Base-by-base conservation (phyloP, 2,329 filamentous ascomycete genomes). In the Beauveria sp. region DNA sequence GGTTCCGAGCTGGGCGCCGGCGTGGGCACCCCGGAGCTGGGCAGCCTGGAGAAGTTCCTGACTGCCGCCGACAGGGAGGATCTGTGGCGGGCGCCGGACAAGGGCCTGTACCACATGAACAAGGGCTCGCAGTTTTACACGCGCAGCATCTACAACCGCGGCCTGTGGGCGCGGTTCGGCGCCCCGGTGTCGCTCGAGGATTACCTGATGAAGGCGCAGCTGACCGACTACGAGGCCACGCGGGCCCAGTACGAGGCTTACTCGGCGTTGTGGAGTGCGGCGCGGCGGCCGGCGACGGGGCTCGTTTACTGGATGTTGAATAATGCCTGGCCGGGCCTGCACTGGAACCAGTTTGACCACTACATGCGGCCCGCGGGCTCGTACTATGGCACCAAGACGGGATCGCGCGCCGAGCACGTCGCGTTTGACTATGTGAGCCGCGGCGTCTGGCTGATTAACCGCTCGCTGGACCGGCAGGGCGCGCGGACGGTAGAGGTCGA, bases 231-330 rank as follows among this genome's bases (percentile, higher is more conserved):
- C 65, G 85, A 88, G 70, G 84, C 84, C 1, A 86, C 81, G 1
- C 75, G 84, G 2, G 75, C 83, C 0, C 74, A 86, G 64, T 84
- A 83, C 60, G 85, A 88, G 67, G 83, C 73, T 0, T 87, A 80
- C 66, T 73, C 78, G 0, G 73, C 79, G 2, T 72, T 76, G 0
- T 85, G 83, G 77, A 80, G 68, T 63, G 75, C 74, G 1, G 68
- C 72, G 1, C 73, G 80, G 5, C 80, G 80, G 3, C 80, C 83
- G 0, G 83, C 84, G 0, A 87, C 84, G 0, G 85, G 85, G 0
- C 54, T 83, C 53, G 80, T 88, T 18, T 88, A 88, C 72, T 88
- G 85, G 85, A 87, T 88, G 84, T 69, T 87, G 58, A 86, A 86
- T 64, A 80, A 80, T 51, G 85, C 84, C 0, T 88, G 84, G 84